A percentile compares a stretch with the other conserved stretches of the same genome.
Evolutionary conservation across 768 basidiomycete species (phyloP).

Genomic region (Kwoniella europaea): DNA sequence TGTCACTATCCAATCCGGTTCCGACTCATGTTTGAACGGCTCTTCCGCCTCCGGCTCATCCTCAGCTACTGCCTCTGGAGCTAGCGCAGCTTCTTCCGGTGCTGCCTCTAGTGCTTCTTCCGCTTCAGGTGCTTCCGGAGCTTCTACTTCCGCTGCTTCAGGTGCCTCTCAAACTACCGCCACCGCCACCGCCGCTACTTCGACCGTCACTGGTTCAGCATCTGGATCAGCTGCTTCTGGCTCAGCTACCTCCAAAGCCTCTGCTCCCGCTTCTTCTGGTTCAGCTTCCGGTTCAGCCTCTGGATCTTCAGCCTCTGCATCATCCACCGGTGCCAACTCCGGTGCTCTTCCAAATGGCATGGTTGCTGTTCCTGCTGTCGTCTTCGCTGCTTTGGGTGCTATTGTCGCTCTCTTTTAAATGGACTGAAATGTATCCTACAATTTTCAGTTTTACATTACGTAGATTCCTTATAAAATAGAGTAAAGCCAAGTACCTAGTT

Average conservation of each 20-base stretch:
- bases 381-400: conserved; percentile 36
- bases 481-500: not conserved
- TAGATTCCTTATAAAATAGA: not conserved
- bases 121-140: conserved; percentile 1
- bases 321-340: conserved; percentile 22
- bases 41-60: conserved; percentile 6
- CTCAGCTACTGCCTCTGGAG: conserved; percentile 5
- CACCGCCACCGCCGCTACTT: conserved; percentile 12
- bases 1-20: conserved; percentile 44
- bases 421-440: not conserved
- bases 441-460: not conserved
- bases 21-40: conserved; percentile 37
- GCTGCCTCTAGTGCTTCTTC: conserved; percentile 9
- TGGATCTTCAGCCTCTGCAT: conserved; percentile 8
- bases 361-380: conserved; percentile 35
- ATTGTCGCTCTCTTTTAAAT: conserved; percentile 43
- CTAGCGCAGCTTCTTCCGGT: conserved; percentile 16
- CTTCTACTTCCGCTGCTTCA: conserved; percentile 8
- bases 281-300: conserved; percentile 2
- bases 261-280: conserved; percentile 4
- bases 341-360: conserved; percentile 17
- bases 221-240: conserved; percentile 9
- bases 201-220: conserved; percentile 2
- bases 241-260: conserved; percentile 4
- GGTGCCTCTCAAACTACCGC: not conserved